A percentile compares a stretch with the other conserved stretches of the same genome.
Conservation (phyloP, 352 stramenopile species). For the Globisporangium takayamanum region DNA sequence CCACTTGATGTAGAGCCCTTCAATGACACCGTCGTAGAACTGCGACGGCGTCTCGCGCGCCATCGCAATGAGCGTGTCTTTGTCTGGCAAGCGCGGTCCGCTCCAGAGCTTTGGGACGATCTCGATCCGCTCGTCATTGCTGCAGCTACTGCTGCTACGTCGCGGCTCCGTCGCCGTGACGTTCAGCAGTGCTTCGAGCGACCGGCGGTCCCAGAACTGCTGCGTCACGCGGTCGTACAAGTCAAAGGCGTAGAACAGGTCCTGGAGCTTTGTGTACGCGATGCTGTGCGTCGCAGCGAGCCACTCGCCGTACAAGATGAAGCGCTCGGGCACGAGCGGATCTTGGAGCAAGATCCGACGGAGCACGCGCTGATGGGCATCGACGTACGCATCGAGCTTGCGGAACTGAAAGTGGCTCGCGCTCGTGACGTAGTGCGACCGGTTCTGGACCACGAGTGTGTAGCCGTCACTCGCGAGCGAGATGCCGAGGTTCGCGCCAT, state of each 20-base stretch:
- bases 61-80: constrained; percentile 31
- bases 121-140: constrained; percentile 17
- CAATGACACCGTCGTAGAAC: constrained; percentile 40
- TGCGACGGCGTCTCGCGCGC: constrained; percentile 28
- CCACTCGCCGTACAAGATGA: constrained; percentile 83
- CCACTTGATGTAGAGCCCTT: constrained; percentile 60
- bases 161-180: constrained; percentile 10
- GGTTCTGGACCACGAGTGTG: constrained; percentile 67
- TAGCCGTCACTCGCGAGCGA: constrained; percentile 40
- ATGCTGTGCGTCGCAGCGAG: constrained; percentile 75
- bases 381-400: constrained; percentile 53
- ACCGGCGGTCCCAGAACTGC: constrained; percentile 35
- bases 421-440: constrained; percentile 58
- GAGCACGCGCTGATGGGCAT: constrained; percentile 30
- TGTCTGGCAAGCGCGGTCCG: constrained; percentile 20
- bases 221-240: constrained; percentile 57
- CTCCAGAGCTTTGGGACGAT: constrained; percentile 40
- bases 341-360: constrained; percentile 38
- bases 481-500: constrained; percentile 82
- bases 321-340: constrained; percentile 48
- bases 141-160: background rate
- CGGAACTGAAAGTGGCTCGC: constrained; percentile 61
- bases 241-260: constrained; percentile 77
- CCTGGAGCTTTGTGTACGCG: constrained; percentile 55
- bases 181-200: constrained; percentile 26